These are phyloP conservation scores for Cladosporium phlei DNA, from an alignment of 2,329 filamentous ascomycete species.

Conservation along the genomic window DNA sequence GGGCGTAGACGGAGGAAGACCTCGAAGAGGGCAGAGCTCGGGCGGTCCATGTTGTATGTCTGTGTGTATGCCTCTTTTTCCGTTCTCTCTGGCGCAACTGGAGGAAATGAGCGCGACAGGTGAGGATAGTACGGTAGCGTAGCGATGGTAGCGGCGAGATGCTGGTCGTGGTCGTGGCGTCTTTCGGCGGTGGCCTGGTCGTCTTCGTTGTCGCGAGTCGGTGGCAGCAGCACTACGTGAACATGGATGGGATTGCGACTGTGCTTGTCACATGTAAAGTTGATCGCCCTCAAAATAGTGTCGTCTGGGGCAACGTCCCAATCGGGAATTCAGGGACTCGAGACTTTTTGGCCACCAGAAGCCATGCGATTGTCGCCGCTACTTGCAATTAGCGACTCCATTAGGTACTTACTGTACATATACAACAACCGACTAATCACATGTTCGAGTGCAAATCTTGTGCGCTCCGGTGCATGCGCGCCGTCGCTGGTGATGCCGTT, in stretches of 20 bases:
- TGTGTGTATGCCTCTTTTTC: neutral
- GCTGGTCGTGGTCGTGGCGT: neutral
- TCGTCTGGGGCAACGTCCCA: neutral
- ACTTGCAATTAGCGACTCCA: no score
- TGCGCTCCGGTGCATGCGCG: slow-evolving; percentile 40
- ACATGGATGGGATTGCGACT: no score
- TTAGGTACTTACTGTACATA: neutral
- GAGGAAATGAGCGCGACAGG: no score
- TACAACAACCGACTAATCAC: neutral
- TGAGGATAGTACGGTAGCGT: no score
- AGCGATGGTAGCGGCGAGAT: no score
- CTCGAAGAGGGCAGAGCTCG: slow-evolving; percentile 64
- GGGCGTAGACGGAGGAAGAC: slow-evolving; percentile 77
- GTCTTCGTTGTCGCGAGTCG: no score
- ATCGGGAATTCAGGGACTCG: neutral
- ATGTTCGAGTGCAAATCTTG: slow-evolving; percentile 46
- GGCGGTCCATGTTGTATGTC: slow-evolving; percentile 1
- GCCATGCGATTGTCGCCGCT: neutral
- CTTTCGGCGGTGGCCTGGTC: neutral
- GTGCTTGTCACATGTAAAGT: no score
- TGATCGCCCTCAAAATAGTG: neutral
- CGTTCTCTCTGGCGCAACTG: neutral
- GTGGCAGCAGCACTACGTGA: no score
- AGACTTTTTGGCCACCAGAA: slow-evolving; percentile 7
- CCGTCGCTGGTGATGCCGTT: slow-evolving; percentile 33